Conservation (phyloP, 495 filamentous ascomycete species). For the Penicillium paxilli region DNA sequence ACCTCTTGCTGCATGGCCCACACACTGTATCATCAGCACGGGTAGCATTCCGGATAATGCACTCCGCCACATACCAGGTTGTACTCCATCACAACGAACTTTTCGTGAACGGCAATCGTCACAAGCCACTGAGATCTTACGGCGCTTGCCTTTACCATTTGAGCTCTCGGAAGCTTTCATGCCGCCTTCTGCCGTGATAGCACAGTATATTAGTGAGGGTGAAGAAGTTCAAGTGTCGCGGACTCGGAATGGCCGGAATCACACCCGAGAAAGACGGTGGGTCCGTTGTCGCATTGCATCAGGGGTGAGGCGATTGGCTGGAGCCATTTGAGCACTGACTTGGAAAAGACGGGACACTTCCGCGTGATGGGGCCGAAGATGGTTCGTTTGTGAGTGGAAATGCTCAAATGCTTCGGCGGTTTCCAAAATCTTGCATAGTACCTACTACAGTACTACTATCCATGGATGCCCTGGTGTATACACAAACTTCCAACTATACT, state of each 20-base stretch:
- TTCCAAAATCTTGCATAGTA: too few species aligned
- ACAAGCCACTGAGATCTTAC: constrained; percentile 39
- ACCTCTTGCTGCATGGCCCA: constrained; percentile 33
- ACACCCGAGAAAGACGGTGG: constrained; percentile 1
- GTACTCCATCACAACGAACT: constrained; percentile 38
- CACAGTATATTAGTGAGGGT: too few species aligned
- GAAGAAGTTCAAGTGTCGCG: neutral
- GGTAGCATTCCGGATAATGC: constrained; percentile 12
- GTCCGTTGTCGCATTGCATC: neutral
- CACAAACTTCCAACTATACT: too few species aligned
- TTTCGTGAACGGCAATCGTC: constrained; percentile 40
- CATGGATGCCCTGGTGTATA: too few species aligned
- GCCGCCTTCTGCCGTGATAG: neutral
- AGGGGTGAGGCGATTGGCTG: too few species aligned
- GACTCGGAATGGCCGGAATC: constrained; percentile 3
- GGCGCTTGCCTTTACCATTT: constrained; percentile 25
- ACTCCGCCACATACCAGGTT: constrained; percentile 31
- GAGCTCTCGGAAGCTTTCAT: neutral
- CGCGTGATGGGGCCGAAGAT: too few species aligned
- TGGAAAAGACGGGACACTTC: too few species aligned
- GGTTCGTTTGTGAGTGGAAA: too few species aligned
- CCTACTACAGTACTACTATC: too few species aligned
- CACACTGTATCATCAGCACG: constrained; percentile 27
- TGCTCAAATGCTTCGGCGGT: too few species aligned
- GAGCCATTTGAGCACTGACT: too few species aligned